Evolutionary conservation across 345 rosid genomes (phyloP).

Genomic region (Stellera chamaejasme): DNA sequence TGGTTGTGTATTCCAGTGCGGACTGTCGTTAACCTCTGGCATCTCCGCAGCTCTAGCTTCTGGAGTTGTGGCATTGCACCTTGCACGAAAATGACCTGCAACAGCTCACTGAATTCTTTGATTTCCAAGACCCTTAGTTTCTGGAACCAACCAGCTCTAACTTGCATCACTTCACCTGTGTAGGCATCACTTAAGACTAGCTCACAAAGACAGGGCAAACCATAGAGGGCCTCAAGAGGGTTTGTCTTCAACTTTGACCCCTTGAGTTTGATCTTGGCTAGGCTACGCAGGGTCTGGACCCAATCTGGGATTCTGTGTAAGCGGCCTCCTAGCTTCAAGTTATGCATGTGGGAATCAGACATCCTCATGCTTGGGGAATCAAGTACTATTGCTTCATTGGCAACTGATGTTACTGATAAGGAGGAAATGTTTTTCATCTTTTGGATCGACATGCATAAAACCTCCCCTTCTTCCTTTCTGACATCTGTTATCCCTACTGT

Average conservation of each 20-base stretch:
- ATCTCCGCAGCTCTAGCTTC: conserved; percentile 17
- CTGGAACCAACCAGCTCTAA: conserved; percentile 21
- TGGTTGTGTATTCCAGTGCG: conserved; percentile 27
- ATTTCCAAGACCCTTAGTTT: conserved; percentile 22
- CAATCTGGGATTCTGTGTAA: conserved; percentile 15
- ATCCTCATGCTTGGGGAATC: conserved; percentile 3
- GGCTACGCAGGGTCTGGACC: conserved; percentile 9
- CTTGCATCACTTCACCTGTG: conserved; percentile 14
- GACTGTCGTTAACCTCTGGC: conserved; percentile 18
- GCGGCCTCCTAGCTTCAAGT: conserved; percentile 13
- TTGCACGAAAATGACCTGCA: conserved; percentile 6
- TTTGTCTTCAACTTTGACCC: conserved; percentile 7
- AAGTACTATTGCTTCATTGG: conserved; percentile 4
- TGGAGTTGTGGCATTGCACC: conserved; percentile 26
- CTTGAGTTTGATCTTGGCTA: conserved; percentile 10
- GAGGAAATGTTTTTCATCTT: conserved; percentile 14
- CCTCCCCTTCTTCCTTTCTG: conserved; percentile 27
- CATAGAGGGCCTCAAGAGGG: conserved; percentile 12
- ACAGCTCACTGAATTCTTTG: conserved; percentile 19
- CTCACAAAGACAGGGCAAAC: conserved; percentile 19
- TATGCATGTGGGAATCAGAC: conserved; percentile 11
- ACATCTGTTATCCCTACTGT: conserved; percentile 30
- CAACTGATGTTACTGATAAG: conserved; percentile 7
- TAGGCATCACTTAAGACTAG: conserved; percentile 25
- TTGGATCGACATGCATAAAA: conserved; percentile 23